Evolutionary conservation across 1,284 basidiomycete genomes (phyloP).

Genomic region (Boletus hoseneyae): DNA sequence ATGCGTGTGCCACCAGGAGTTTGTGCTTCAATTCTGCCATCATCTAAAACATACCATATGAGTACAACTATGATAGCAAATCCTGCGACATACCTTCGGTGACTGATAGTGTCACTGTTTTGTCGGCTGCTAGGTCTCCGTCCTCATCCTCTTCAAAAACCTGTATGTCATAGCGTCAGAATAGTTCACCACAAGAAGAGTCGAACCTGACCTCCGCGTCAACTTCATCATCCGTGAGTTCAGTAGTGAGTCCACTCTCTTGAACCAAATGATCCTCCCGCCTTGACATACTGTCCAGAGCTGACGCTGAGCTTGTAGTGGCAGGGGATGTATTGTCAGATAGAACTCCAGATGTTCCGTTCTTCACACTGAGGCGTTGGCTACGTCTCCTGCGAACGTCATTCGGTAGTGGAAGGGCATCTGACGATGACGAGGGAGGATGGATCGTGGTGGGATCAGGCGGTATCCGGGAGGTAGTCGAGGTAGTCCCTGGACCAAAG

Average conservation of each 20-base stretch:
- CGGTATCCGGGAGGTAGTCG: constrained; percentile 27
- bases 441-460: constrained; percentile 31
- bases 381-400: constrained; percentile 69
- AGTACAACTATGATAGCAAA: constrained; percentile 6
- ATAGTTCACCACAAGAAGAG: neutral
- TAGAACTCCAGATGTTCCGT: constrained; percentile 28
- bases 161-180: constrained; percentile 25
- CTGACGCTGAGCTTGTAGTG: constrained; percentile 15
- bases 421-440: constrained; percentile 19
- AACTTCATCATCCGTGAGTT: constrained; percentile 79
- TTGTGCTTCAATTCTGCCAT: constrained; percentile 88
- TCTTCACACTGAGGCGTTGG: constrained; percentile 77
- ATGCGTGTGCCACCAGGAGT: constrained; percentile 95
- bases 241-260: constrained; percentile 63
- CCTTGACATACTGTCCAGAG: constrained; percentile 19
- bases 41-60: constrained; percentile 51
- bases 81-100: constrained; percentile 57
- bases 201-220: constrained; percentile 56
- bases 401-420: constrained; percentile 32
- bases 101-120: constrained; percentile 83
- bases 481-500: constrained; percentile 43
- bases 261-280: constrained; percentile 53
- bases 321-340: constrained; percentile 26
- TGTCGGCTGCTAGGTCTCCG: constrained; percentile 68
- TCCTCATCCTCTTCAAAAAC: constrained; percentile 78